A percentile compares a stretch with the other conserved stretches of the same genome.
Conservation (phyloP, 345 rosid species). For the Citrus unshiu region DNA sequence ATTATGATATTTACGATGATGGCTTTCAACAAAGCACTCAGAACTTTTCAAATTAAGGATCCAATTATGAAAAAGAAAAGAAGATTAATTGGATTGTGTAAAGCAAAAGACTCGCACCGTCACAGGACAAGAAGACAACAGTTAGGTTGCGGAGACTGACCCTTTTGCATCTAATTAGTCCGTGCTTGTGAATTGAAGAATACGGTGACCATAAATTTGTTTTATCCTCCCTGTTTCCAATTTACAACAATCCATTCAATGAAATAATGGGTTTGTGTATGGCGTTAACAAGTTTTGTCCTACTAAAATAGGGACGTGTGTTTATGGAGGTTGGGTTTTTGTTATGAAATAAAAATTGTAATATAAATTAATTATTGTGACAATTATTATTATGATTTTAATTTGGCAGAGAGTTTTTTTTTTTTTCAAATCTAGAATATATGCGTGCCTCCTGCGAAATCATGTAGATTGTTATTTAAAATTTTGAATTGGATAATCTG, state of each 20-base stretch:
- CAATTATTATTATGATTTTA: too few species aligned
- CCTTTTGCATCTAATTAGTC: not conserved
- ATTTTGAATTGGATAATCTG: too few species aligned
- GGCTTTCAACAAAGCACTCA: not conserved
- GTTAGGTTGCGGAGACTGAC: not conserved
- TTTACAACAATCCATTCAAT: not conserved
- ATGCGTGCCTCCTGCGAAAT: too few species aligned
- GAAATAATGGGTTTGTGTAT: not conserved
- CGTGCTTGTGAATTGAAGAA: not conserved
- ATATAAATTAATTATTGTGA: too few species aligned
- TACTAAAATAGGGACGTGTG: not conserved
- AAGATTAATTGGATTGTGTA: not conserved
- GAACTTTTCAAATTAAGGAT: not conserved
- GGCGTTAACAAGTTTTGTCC: not conserved
- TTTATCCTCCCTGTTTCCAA: too few species aligned
- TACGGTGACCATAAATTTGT: too few species aligned
- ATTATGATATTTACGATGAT: not conserved
- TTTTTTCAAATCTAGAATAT: too few species aligned
- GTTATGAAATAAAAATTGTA: too few species aligned
- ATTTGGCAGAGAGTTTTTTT: too few species aligned
- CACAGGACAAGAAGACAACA: not conserved
- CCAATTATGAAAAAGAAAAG: too few species aligned
- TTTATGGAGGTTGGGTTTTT: not conserved
- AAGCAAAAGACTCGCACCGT: not conserved
- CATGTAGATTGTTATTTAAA: too few species aligned